Evolutionary conservation across 2,329 filamentous ascomycete genomes (phyloP).

Genomic region (Ophiostoma australiae): DNA sequence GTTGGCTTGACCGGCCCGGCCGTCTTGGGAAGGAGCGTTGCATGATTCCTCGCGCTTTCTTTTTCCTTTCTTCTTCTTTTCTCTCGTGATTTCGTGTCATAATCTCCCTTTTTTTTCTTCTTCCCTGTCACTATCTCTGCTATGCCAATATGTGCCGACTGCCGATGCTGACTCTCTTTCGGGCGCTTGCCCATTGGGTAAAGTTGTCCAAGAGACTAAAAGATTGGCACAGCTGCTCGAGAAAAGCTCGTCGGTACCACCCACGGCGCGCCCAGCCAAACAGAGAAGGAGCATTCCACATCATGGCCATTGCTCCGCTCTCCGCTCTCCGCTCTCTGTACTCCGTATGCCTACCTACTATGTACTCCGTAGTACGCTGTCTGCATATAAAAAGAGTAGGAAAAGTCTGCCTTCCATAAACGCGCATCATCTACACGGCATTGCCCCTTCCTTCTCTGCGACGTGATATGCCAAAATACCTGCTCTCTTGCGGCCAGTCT

Average conservation of each 20-base stretch:
- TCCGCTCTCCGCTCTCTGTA: too few species aligned
- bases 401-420: too few species aligned
- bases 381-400: too few species aligned
- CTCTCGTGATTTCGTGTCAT: background rate
- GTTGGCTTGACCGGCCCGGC: constrained; percentile 8
- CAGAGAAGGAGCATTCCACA: constrained; percentile 3
- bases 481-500: background rate
- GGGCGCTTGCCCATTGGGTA: constrained; percentile 7
- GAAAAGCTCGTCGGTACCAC: background rate
- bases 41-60: background rate
- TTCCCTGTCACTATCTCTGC: background rate
- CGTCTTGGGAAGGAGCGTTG: constrained; percentile 14
- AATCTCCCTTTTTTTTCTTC: background rate
- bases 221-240: background rate
- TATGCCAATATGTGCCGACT: background rate
- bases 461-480: background rate
- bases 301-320: background rate
- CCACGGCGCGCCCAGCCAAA: background rate
- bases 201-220: background rate
- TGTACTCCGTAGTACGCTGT: too few species aligned
- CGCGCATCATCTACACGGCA: too few species aligned
- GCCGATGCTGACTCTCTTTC: background rate
- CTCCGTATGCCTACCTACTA: too few species aligned
- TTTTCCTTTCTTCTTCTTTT: background rate
- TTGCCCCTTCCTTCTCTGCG: background rate